phyloP scores from a whole-genome alignment of 2,329 filamentous ascomycete genomes.

The Xylariaceae sp. region DNA sequence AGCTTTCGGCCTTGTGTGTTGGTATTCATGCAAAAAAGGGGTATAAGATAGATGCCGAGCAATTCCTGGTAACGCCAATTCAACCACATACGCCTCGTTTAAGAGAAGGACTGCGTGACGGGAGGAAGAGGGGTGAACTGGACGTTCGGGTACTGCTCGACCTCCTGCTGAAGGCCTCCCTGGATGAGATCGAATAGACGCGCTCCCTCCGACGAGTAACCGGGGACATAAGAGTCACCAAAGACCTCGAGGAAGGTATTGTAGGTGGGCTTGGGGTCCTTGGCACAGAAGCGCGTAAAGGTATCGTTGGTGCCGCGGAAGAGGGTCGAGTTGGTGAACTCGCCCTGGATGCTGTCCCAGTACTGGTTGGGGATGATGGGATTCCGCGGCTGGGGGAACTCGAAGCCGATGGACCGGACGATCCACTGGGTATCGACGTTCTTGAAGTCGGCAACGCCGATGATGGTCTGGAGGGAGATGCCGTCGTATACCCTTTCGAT shows the following conservation, averaged over 20 bases:
- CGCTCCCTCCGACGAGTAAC: conserved; percentile 13
- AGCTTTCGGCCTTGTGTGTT: too few relatives aligned
- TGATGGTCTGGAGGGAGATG: conserved; percentile 17
- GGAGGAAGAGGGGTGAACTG: conserved; percentile 14
- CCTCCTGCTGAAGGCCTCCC: conserved; percentile 15
- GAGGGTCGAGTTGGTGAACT: conserved; percentile 19
- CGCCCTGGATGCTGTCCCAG: conserved; percentile 19
- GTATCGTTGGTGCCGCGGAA: conserved; percentile 22
- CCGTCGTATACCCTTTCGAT: conserved; percentile 19
- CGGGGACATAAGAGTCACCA: conserved; percentile 16
- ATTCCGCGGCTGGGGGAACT: conserved; percentile 17
- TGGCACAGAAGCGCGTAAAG: conserved; percentile 18
- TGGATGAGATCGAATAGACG: conserved; percentile 21
- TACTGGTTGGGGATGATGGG: conserved; percentile 15
- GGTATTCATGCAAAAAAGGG: background rate
- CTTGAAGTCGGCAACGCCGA: conserved; percentile 18
- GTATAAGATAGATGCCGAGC: conserved; percentile 13
- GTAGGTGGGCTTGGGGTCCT: conserved; percentile 18
- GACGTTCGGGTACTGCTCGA: conserved; percentile 17
- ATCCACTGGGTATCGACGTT: conserved; percentile 21
- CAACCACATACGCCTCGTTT: background rate
- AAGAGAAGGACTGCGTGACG: background rate
- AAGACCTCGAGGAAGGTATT: conserved; percentile 19
- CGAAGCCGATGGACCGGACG: conserved; percentile 19
- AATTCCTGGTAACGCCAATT: background rate